phyloP scores from a whole-genome alignment of 495 filamentous ascomycete species.

The Chaetomium tenue region DNA sequence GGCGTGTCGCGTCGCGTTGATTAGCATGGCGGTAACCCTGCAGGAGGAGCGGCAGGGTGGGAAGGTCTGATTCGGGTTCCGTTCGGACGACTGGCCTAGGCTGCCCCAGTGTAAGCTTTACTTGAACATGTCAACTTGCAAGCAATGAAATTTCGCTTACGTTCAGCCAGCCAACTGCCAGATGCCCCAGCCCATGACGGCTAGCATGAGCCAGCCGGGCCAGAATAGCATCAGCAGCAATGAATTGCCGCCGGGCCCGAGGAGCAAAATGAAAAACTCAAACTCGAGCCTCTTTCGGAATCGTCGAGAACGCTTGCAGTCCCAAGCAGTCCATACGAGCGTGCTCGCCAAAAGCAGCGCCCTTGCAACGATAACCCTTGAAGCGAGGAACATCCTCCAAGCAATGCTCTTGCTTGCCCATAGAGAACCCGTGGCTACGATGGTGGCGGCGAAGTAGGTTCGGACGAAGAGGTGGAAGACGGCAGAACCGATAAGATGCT shows the following conservation, averaged over 20 bases:
- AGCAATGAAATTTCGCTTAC: conserved; percentile 15
- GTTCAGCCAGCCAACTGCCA: conserved; percentile 26
- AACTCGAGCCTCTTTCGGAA: conserved; percentile 45
- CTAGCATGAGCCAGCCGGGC: conserved; percentile 49
- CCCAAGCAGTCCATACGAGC: conserved; percentile 33
- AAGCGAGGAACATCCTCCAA: conserved; percentile 23
- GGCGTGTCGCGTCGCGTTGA: not conserved
- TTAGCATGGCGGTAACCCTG: not conserved
- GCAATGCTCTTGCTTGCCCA: conserved; percentile 25
- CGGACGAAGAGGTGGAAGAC: conserved; percentile 31
- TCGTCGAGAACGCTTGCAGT: conserved; percentile 29
- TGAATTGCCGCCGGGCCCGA: conserved; percentile 42
- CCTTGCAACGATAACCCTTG: conserved; percentile 11
- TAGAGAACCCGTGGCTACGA: conserved; percentile 25
- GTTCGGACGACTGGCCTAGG: not conserved
- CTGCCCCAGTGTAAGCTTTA: conserved; percentile 1
- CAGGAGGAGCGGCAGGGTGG: not conserved
- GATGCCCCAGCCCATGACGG: conserved; percentile 24
- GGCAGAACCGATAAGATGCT: conserved; percentile 28
- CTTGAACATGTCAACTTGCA: not conserved
- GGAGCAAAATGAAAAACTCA: conserved; percentile 45
- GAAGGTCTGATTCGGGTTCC: not conserved
- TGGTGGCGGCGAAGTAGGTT: conserved; percentile 27
- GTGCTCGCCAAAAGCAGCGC: conserved; percentile 4
- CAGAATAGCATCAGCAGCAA: conserved; percentile 48